phyloP scores from a whole-genome alignment of 2,329 filamentous ascomycete genomes.

The Colletotrichum limetticola region DNA sequence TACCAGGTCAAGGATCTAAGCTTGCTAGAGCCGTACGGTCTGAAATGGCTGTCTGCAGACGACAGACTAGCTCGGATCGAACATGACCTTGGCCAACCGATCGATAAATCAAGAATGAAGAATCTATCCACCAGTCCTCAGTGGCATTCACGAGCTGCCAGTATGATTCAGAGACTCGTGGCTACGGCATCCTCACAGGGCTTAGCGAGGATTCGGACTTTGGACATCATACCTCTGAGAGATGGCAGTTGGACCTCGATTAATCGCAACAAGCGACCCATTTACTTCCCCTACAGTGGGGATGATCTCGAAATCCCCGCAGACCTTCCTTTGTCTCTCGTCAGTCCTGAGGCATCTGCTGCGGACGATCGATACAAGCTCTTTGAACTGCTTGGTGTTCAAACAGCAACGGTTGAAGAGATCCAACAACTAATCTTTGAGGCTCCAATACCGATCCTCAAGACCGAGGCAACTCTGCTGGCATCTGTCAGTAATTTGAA shows the following conservation, averaged over 20 bases:
- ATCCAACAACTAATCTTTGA: not conserved
- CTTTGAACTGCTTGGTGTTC: not conserved
- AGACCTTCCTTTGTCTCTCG: not conserved
- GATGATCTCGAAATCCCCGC: not conserved
- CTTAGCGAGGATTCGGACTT: rapidly evolving
- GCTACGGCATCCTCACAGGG: not conserved
- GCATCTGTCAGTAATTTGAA: not conserved
- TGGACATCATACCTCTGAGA: not conserved
- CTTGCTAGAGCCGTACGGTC: not conserved
- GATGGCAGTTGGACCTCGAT: not conserved
- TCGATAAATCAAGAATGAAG: not conserved
- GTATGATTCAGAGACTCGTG: not conserved
- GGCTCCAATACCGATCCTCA: not conserved
- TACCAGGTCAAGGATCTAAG: not conserved
- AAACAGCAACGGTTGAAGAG: not conserved
- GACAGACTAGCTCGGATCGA: not conserved
- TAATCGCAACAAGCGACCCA: not conserved
- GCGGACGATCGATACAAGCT: not conserved
- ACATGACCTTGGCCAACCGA: not conserved
- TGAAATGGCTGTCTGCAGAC: not conserved
- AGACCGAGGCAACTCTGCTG: not conserved
- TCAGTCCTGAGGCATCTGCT: not conserved
- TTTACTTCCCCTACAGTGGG: not conserved
- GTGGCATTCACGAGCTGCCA: not conserved
- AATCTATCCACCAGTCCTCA: not conserved